Base-by-base conservation (phyloP, 1,284 basidiomycete genomes). In the Fomitopsis schrenkii region DNA sequence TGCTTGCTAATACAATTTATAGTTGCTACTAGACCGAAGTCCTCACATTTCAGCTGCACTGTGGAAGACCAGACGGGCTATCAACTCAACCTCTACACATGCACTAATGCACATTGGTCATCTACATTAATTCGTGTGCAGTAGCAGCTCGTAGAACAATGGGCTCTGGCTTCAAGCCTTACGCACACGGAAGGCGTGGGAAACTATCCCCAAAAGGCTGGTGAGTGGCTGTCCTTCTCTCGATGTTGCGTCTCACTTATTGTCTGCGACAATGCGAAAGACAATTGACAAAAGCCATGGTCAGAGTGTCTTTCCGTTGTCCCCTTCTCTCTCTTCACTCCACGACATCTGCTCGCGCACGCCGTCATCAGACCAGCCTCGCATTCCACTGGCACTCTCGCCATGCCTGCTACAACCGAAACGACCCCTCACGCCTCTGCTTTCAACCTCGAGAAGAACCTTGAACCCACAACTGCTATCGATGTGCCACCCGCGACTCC, bases 331-430 rank as follows among this genome's bases (percentile, higher is more conserved):
- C 62, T 56, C 59, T 62, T 66, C 62, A 60, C 60, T 61, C 53
- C 61, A 48, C 62, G 68, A 70, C 57, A 66, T 59, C 57, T 45
- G 41, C 57, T 63, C 62, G 62, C 62, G 64, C 63, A 63, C 71
- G 76, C 75, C 74, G 74, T 67, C 72, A 73, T 69, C 69, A 73
- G 62, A 65, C 72, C 67, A 67, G 69, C 68, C 68, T 74, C 69
- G 67, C 68, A 65, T 71, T 75, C 68, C 73, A 75, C n/a, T n/a
- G n/a, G n/a, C 70, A 71, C 71, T 59, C 62, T 69, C 62, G 63
- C 68, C 58, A 69, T 66, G 65, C 65, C 69, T 22, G 59, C 68
- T 46, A 70, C 67, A 68, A 71, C 67, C 59, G 64, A 59, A 62
- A 68, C 70, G 61, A 69, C 71, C 42, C 69, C 71, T 48, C 59